Evolutionary conservation across 2,329 filamentous ascomycete species (phyloP), one percentile per base, ranked within the genome.

Genomic region (Drechslera avenae): DNA sequence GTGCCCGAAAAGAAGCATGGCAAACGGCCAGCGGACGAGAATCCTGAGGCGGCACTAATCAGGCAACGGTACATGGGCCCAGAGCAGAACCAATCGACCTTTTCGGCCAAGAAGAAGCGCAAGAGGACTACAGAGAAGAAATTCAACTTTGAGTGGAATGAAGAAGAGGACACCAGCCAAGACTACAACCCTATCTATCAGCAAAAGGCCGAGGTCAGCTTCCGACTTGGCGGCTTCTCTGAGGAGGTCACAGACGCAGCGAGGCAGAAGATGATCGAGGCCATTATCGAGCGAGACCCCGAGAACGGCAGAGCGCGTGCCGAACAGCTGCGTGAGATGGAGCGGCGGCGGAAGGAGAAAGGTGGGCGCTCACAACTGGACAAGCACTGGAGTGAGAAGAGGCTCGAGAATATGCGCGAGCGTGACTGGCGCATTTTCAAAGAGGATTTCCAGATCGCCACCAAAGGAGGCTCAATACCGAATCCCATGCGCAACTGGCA

Each of bases 351-450:
- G 23, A 88, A 86, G 65, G 88, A 95, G 67, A 85, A 89, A 57
- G 85, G 86, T 9, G 77, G 79, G 1, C 83, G 88, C 56, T 90
- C 87, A 57, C 87, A 87, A 28, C 81, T 96, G 49, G 92, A 95
- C 64, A 92, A 92, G 73, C 91, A 96, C 75, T 99, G 94, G 94
- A 91, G 89, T 47, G 90, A 97, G 71, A 99, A 99, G 84, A 83
- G 82, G 56, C 79, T 97, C 56, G 86, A 89, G 12, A 90, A 96
- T 66, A 99, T 99, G 94, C 89, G 91, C 56, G 92, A 97, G 76
- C 83, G 94, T 72, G 94, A 99, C 75, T 99, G 94, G 94, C 90
- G 94, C 70, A 97, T 99, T 64, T 97, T 99, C 85, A 99, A 97
- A 76, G 94, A 97, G 74, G 92, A 99, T 75, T 97, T 96, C 78